Evolutionary conservation across 176 grass and related monocot genomes (phyloP).

Genomic region (Carex littledalei): DNA sequence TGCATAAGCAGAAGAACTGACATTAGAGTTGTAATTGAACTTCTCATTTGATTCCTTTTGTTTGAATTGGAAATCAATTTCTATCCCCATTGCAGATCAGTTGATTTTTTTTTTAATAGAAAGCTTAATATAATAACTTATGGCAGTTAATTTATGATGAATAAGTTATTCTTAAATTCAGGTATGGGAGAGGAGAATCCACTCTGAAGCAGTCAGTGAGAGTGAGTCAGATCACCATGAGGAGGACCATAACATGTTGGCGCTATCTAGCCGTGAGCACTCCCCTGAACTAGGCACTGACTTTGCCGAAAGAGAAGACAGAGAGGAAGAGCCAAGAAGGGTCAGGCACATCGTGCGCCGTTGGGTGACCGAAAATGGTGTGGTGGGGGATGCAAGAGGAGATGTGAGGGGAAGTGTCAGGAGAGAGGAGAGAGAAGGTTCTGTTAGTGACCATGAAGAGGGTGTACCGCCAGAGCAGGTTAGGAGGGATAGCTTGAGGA

Average conservation of each 20-base stretch:
- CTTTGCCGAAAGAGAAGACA: slow-evolving; percentile 18
- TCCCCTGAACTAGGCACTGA: slow-evolving; percentile 42
- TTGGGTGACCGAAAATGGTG: slow-evolving; percentile 29
- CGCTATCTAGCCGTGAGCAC: slow-evolving; percentile 64
- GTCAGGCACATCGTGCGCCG: slow-evolving; percentile 32
- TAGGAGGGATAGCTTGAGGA: slow-evolving; percentile 47
- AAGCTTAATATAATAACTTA: not conserved
- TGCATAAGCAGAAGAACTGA: not conserved
- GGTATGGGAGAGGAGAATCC: slow-evolving; percentile 13
- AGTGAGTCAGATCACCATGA: slow-evolving; percentile 41
- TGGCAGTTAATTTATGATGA: not conserved
- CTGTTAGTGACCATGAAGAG: slow-evolving; percentile 4
- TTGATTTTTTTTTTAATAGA: not conserved
- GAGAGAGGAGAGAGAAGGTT: slow-evolving; percentile 33
- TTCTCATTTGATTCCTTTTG: not conserved
- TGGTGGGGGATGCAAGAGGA: slow-evolving; percentile 19
- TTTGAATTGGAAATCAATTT: not conserved
- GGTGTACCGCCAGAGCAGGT: slow-evolving; percentile 27
- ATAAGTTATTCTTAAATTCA: not conserved
- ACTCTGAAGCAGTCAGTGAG: slow-evolving; percentile 49
- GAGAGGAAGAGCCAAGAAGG: slow-evolving; percentile 8
- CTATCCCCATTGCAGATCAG: not conserved
- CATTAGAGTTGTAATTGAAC: not conserved
- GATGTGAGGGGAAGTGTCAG: slow-evolving; percentile 22
- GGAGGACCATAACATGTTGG: slow-evolving; percentile 10